A percentile compares a stretch with the other conserved stretches of the same genome.
These are phyloP conservation scores for Flammula alnicola DNA, from an alignment of 1,284 basidiomycete species.

Conservation along the genomic window DNA sequence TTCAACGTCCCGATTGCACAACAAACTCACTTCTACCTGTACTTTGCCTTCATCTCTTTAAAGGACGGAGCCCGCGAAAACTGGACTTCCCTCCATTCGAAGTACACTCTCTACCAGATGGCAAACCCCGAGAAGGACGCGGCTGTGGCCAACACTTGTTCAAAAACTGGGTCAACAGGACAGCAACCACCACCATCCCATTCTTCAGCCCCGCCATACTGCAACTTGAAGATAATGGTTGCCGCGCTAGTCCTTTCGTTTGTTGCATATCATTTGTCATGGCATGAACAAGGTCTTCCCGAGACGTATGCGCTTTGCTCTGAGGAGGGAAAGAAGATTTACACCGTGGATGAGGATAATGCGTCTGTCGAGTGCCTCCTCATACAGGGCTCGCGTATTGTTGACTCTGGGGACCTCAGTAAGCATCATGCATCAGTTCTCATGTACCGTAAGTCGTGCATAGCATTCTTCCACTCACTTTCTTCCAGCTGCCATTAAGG, in stretches of 20 bases:
- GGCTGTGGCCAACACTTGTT: too few relatives aligned
- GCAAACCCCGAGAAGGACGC: too few relatives aligned
- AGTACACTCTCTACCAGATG: too few relatives aligned
- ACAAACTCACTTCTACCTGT: too few relatives aligned
- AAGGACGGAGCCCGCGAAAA: too few relatives aligned
- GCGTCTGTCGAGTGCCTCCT: slow-evolving; percentile 60
- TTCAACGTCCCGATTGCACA: too few relatives aligned
- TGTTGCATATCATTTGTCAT: slow-evolving; percentile 7
- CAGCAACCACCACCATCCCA: background rate
- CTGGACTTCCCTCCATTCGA: too few relatives aligned
- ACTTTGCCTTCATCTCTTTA: too few relatives aligned
- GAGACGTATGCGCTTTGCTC: slow-evolving; percentile 62
- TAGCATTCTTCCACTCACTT: background rate
- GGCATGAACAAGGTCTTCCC: background rate
- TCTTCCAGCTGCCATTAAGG: background rate
- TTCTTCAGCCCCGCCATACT: background rate
- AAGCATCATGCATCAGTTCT: too few relatives aligned
- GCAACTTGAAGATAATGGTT: slow-evolving; percentile 6
- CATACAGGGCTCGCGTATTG: slow-evolving; percentile 50
- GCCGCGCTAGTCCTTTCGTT: slow-evolving; percentile 8
- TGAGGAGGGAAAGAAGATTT: slow-evolving; percentile 51
- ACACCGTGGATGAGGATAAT: slow-evolving; percentile 60
- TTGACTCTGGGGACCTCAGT: slow-evolving; percentile 60
- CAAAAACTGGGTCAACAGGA: background rate
- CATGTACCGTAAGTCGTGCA: too few relatives aligned